Evolutionary conservation across 805 yeast genomes (phyloP).

Genomic region (Metschnikowia chrysomelidarum): DNA sequence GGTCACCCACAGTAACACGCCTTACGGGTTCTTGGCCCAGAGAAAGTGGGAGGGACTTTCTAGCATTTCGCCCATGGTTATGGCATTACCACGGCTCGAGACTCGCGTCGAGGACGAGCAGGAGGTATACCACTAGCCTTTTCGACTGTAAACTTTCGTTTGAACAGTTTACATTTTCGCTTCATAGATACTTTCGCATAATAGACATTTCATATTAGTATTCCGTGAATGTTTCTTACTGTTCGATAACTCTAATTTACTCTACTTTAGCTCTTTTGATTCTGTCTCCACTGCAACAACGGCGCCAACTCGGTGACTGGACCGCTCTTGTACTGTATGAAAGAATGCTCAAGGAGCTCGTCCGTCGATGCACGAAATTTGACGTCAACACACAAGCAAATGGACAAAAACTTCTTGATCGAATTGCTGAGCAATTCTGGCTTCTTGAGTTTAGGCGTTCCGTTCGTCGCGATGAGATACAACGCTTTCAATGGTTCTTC

Average conservation of each 20-base stretch:
- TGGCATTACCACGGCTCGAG: slow-evolving; percentile 1
- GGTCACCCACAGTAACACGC: slow-evolving; percentile 1
- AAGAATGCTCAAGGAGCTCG: slow-evolving; percentile 77
- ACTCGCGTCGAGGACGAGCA: slow-evolving; percentile 6
- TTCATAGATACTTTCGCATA: neutral
- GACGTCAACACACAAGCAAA: slow-evolving; percentile 93
- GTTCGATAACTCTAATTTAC: neutral
- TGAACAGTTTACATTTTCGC: too few relatives aligned
- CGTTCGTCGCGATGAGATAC: slow-evolving; percentile 74
- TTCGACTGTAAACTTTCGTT: neutral
- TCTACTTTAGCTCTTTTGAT: slow-evolving; percentile 11
- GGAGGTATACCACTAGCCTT: slow-evolving; percentile 6
- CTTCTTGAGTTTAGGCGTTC: slow-evolving; percentile 70
- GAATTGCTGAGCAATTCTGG: slow-evolving; percentile 70
- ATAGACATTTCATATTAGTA: slow-evolving; percentile 1
- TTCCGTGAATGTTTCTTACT: neutral
- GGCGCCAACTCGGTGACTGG: slow-evolving; percentile 56
- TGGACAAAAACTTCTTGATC: slow-evolving; percentile 82
- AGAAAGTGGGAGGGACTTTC: slow-evolving; percentile 8
- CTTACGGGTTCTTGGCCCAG: slow-evolving; percentile 1
- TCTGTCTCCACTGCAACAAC: slow-evolving; percentile 51
- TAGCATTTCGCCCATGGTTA: neutral
- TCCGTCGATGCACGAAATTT: slow-evolving; percentile 87
- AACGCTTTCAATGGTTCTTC: slow-evolving; percentile 78
- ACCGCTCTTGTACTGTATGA: slow-evolving; percentile 61